Evolutionary conservation across 352 stramenopile genomes (phyloP), one percentile per base, ranked within the genome.

Genomic region (Thraustotheca clavata): DNA sequence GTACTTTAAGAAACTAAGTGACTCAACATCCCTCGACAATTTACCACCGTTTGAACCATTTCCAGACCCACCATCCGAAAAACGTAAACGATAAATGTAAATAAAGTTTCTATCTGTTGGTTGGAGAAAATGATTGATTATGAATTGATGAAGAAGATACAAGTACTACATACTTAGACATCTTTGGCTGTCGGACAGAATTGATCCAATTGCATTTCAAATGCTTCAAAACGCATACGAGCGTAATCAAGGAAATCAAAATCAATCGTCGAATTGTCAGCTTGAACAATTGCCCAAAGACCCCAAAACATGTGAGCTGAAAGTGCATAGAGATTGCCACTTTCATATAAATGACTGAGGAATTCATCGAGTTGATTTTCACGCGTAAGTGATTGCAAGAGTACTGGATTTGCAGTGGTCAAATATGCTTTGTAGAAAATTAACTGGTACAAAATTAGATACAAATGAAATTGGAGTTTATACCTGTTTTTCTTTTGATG

Each of bases 221-320:
- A 94, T n/a, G 80, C 83, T 5, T 66, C 75, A 59, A 95, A 91
- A 41, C 86, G 84, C 69, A 91, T 89, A 14, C 70, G 70, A 29
- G 84, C 86, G 67, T 95, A 95, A 65, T 88, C 78, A 50, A 93
- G 52, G 67, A 95, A 95, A 73, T 95, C 81, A 70, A 95, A 95
- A 72, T 95, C 86, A 67, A 95, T 95, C 74, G 86, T 90, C 49
- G 86, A 95, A 71, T 94, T 81, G 8, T 74, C 79, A 3, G 86
- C 80, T 76, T 98, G 92, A 26, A 98, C 87, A 38, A 98, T 63
- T n/a, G 91, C 84, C 92, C 92, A 98, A 43, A 94, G 87, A 59
- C 88, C 90, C 92, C 92, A 98, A 65, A 96, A 97, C 14, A 97
- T 57, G 69, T 98, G 89, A 62, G 87, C 91, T 12, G 88, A 83